Evolutionary conservation across 805 yeast species (phyloP), one percentile per base, ranked within the genome.

Genomic region (Hanseniaspora vineae): DNA sequence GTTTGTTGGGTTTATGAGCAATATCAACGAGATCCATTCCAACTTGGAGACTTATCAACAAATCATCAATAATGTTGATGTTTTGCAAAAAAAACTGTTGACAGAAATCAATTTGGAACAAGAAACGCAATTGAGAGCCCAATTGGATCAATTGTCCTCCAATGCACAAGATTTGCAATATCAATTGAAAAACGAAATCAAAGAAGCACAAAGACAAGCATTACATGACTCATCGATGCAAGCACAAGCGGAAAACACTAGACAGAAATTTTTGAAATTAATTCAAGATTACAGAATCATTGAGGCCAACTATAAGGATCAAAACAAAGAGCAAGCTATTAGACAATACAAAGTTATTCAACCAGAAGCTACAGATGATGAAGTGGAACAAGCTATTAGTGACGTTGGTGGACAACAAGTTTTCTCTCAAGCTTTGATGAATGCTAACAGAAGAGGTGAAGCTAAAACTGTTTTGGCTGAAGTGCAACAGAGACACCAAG

Each of bases 401-500:
- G 94, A 87, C 58, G 78, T 77, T 48, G 84, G 83, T 54, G 84
- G 87, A 47, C 88, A 83, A 62, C 97, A 90, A 69, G 85, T 89
- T 57, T 92, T 92, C 69, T 87, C 94, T 50, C 95, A 88, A 67
- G 97, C 97, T 37, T 73, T 87, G 54, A 72, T 82, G 70, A 83
- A 83, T 66, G 81, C 88, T 47, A 84, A 85, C 62, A 81, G 95
- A 68, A 78, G 88, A 61, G 95, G 95, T 57, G 96, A 92, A 68
- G 97, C 97, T 42, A 79, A 92, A 65, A 80, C 96, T 33, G 97
- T 94, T 2, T 75, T 92, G 57, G 85, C 87, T 59, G 97, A 92
- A 69, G 97, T 92, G 49, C 96, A 90, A 69, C 80, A 84, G 46
- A 81, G 98, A 70, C 97, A 92, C 70, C 81, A 84, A 64, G 97